Percentiles rank a stretch among this genome's conserved stretches.
These are phyloP conservation scores for Saprolegnia parasitica DNA, from an alignment of 352 stramenopile species.

Conservation along the genomic window DNA sequence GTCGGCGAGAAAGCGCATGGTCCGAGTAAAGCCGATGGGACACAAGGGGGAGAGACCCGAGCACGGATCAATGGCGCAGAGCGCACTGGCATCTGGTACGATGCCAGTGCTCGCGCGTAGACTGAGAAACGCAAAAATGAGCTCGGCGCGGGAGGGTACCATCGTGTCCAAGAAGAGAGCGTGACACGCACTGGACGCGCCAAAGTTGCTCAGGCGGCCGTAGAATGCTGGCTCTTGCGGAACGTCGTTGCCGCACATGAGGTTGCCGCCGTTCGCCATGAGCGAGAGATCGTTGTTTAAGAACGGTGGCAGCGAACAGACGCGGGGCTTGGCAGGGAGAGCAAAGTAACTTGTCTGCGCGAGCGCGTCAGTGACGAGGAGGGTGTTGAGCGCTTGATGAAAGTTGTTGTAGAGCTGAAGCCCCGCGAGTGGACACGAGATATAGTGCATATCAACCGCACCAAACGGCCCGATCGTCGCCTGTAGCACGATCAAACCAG, in stretches of 20 bases:
- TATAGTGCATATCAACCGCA: neutral
- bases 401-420: neutral
- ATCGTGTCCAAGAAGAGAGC: neutral
- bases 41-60: neutral
- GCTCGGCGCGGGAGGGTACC: neutral
- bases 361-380: neutral
- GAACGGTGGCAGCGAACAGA: neutral
- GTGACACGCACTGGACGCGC: neutral
- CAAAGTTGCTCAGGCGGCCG: slow-evolving; percentile 2
- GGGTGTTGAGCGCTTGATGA: neutral
- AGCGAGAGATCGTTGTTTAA: neutral
- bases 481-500: neutral
- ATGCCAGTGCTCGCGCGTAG: neutral
- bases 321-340: neutral
- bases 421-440: neutral
- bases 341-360: neutral
- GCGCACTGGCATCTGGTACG: neutral
- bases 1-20: neutral
- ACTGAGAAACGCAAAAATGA: neutral
- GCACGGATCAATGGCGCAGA: slow-evolving; percentile 1
- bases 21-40: neutral
- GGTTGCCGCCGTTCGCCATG: slow-evolving; percentile 12
- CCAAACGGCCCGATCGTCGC: slow-evolving; percentile 4
- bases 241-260: slow-evolving; percentile 20
- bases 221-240: neutral